Evolutionary conservation across 345 rosid genomes (phyloP).

Genomic region (Lumnitzera littorea): DNA sequence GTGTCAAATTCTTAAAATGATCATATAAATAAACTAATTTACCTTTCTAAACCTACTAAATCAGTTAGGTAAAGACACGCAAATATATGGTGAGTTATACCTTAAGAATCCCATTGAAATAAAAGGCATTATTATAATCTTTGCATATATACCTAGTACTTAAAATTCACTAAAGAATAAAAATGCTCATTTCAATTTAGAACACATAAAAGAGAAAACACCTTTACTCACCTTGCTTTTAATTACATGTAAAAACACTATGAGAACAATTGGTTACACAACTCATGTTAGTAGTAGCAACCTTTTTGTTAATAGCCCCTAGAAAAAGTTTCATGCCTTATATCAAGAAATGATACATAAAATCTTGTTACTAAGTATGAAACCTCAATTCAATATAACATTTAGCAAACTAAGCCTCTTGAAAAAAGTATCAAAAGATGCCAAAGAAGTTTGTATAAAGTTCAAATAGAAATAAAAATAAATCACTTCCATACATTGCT

Average conservation of each 20-base stretch:
- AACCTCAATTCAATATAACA: too few relatives aligned
- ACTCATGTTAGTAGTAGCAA: constrained; percentile 97
- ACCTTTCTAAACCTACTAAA: constrained; percentile 99
- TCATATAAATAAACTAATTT: neutral
- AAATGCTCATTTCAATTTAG: too few relatives aligned
- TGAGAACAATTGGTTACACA: constrained; percentile 98
- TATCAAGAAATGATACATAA: too few relatives aligned
- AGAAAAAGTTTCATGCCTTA: constrained; percentile 17
- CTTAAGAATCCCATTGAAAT: constrained; percentile 91
- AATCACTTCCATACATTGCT: too few relatives aligned
- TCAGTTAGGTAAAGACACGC: constrained; percentile 96
- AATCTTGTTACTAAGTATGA: too few relatives aligned
- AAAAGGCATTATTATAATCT: constrained; percentile 11
- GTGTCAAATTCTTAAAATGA: neutral
- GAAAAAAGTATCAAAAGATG: too few relatives aligned
- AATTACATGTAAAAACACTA: constrained; percentile 93
- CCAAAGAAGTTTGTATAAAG: too few relatives aligned
- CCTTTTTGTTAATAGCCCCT: constrained; percentile 97
- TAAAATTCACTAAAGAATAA: too few relatives aligned
- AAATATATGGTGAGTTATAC: constrained; percentile 91
- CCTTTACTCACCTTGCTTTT: constrained; percentile 69
- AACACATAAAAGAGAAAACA: neutral
- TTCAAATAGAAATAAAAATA: too few relatives aligned
- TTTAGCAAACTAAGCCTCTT: too few relatives aligned
- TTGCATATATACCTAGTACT: neutral